These are phyloP conservation scores for Stephania japonica DNA, from an alignment of 164 flowering plant genomes.

Conservation along the genomic window DNA sequence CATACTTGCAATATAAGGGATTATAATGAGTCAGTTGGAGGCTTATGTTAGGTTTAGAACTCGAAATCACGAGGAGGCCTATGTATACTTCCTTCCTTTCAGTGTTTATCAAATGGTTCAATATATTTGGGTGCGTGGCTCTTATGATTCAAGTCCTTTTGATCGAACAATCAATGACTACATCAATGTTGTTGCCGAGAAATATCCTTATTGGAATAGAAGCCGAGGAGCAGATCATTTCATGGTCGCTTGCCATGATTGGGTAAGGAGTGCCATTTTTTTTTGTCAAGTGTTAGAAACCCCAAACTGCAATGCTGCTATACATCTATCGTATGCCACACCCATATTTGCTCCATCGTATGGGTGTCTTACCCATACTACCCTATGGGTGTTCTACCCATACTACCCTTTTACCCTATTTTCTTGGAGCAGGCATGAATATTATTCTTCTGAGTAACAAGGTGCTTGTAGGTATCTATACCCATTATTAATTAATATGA, in stretches of 20 bases:
- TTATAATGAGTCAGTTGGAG: constrained; percentile 52
- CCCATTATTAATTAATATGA: too few relatives aligned
- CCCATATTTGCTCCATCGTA: too few relatives aligned
- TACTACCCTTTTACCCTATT: too few relatives aligned
- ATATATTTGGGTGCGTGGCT: constrained; percentile 16
- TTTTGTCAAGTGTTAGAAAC: too few relatives aligned
- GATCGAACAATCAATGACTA: constrained; percentile 27
- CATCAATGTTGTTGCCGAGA: constrained; percentile 18
- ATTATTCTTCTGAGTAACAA: too few relatives aligned
- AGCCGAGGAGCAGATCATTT: constrained; percentile 53
- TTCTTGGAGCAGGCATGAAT: too few relatives aligned
- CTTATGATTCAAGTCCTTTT: constrained; percentile 24
- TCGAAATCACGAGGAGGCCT: constrained; percentile 31
- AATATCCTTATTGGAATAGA: constrained; percentile 42
- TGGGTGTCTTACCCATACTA: too few relatives aligned
- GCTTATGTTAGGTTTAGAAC: constrained; percentile 23
- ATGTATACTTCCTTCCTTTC: constrained; percentile 42
- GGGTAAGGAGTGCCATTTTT: not conserved
- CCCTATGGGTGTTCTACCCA: too few relatives aligned
- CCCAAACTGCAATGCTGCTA: too few relatives aligned
- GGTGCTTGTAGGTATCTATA: too few relatives aligned
- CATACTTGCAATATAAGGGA: constrained; percentile 59
- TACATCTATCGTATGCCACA: too few relatives aligned
- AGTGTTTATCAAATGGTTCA: constrained; percentile 34
- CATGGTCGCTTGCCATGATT: constrained; percentile 53